Percentiles rank a stretch among this genome's conserved stretches.
phyloP scores from a whole-genome alignment of 257 asterid genomes.

The Jasminum sambac region DNA sequence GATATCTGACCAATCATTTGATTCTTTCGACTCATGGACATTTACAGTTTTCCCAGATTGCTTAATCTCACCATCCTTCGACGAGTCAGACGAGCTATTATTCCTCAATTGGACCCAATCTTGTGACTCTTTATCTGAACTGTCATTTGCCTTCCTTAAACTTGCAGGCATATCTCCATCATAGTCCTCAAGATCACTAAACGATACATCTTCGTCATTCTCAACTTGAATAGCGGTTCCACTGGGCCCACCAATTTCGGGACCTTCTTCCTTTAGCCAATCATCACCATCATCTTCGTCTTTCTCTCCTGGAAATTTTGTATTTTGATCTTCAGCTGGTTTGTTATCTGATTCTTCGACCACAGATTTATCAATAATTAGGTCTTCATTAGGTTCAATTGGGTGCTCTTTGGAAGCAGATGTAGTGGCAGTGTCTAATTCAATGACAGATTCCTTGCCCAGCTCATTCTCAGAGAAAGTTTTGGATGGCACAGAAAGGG shows the following conservation, averaged over 20 bases:
- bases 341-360: constrained; percentile 32
- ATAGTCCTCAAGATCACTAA: constrained; percentile 94
- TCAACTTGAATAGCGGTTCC: constrained; percentile 52
- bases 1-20: constrained; percentile 70
- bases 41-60: constrained; percentile 29
- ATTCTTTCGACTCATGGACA: constrained; percentile 46
- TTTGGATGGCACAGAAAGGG: constrained; percentile 49
- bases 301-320: constrained; percentile 33
- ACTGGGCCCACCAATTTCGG: constrained; percentile 41
- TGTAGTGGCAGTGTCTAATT: constrained; percentile 30
- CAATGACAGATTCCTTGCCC: constrained; percentile 26
- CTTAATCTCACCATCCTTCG: constrained; percentile 28
- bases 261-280: constrained; percentile 87
- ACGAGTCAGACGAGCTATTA: constrained; percentile 39
- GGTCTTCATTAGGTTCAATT: constrained; percentile 36
- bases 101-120: constrained; percentile 86
- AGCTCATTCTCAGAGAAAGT: constrained; percentile 23
- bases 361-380: constrained; percentile 36
- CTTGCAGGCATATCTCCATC: constrained; percentile 58
- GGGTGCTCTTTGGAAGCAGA: constrained; percentile 42
- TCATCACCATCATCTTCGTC: constrained; percentile 87
- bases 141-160: constrained; percentile 47
- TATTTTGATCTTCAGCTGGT: constrained; percentile 32
- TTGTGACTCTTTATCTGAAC: constrained; percentile 70
- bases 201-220: constrained; percentile 92